phyloP scores from a whole-genome alignment of 257 asterid genomes.

The Paulownia fortunei region DNA sequence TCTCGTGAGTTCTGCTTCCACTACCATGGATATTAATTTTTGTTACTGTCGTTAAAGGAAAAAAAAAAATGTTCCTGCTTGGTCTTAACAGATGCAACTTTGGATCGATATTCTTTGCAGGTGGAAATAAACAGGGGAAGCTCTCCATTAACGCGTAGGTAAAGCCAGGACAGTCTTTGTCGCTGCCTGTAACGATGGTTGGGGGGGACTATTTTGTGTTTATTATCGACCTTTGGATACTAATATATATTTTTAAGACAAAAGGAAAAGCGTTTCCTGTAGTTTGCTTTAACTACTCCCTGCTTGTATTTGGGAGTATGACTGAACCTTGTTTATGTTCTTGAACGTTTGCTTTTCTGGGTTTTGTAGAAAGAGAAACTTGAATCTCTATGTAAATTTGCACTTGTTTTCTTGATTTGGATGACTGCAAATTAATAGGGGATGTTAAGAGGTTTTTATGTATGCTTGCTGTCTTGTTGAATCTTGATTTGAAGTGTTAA shows the following conservation, averaged over 20 bases:
- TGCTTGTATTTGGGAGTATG: constrained; percentile 6
- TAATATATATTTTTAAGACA: constrained; percentile 19
- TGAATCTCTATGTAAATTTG: constrained; percentile 37
- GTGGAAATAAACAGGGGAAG: constrained; percentile 60
- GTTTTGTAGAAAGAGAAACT: constrained; percentile 38
- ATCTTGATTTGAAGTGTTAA: not conserved
- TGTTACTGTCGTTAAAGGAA: not conserved
- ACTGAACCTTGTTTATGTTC: constrained; percentile 22
- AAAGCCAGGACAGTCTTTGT: not conserved
- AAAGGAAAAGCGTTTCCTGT: not conserved
- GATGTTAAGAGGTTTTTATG: not conserved
- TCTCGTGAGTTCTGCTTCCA: constrained; percentile 55
- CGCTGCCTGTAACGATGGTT: not conserved
- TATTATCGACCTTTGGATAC: constrained; percentile 2
- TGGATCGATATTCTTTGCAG: constrained; percentile 38
- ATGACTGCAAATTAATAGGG: constrained; percentile 4
- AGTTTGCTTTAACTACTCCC: constrained; percentile 15
- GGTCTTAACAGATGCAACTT: not conserved
- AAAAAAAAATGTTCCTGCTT: not conserved
- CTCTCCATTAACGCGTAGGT: constrained; percentile 18
- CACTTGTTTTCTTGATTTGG: constrained; percentile 16
- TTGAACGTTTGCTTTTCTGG: constrained; percentile 30
- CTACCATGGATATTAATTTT: not conserved
- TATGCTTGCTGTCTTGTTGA: not conserved
- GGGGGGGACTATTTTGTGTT: not conserved